phyloP scores from a whole-genome alignment of 371 early-diverging fungal genomes.

The Mucor lusitanicus region DNA sequence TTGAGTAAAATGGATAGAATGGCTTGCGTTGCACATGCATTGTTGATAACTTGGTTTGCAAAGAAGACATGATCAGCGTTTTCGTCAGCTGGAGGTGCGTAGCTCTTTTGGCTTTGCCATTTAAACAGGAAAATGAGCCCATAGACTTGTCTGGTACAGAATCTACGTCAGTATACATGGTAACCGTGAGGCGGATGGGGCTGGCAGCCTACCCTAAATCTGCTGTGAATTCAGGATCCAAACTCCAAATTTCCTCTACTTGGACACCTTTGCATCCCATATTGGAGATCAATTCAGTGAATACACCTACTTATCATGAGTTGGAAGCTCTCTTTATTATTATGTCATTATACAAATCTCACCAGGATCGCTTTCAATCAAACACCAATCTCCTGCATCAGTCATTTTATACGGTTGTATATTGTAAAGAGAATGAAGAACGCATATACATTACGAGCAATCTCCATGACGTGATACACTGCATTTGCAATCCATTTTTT shows the following conservation, averaged over 20 bases:
- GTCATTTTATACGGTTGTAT: neutral
- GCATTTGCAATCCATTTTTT: neutral
- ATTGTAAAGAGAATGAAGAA: neutral
- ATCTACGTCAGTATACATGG: too few relatives aligned
- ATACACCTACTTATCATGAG: slow-evolving; percentile 63
- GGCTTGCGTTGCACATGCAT: slow-evolving; percentile 96
- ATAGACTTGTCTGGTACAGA: slow-evolving; percentile 79
- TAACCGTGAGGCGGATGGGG: too few relatives aligned
- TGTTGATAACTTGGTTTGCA: slow-evolving; percentile 73
- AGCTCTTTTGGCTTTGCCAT: slow-evolving; percentile 61
- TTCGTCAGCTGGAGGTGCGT: slow-evolving; percentile 22
- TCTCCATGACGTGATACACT: neutral
- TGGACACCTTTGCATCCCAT: slow-evolving; percentile 85
- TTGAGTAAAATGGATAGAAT: slow-evolving; percentile 88
- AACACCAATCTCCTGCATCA: slow-evolving; percentile 62
- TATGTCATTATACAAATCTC: too few relatives aligned
- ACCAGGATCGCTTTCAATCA: slow-evolving; percentile 91
- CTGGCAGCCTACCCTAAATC: slow-evolving; percentile 55
- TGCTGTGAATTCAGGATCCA: slow-evolving; percentile 57
- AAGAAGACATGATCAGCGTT: slow-evolving; percentile 68
- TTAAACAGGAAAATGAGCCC: slow-evolving; percentile 94
- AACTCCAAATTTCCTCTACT: slow-evolving; percentile 82
- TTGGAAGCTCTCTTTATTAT: too few relatives aligned
- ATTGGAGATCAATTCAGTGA: slow-evolving; percentile 83
- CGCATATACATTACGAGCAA: neutral